These are phyloP conservation scores for Phascolomyces articulosus DNA, from an alignment of 371 early-diverging fungal genomes.

Conservation along the genomic window DNA sequence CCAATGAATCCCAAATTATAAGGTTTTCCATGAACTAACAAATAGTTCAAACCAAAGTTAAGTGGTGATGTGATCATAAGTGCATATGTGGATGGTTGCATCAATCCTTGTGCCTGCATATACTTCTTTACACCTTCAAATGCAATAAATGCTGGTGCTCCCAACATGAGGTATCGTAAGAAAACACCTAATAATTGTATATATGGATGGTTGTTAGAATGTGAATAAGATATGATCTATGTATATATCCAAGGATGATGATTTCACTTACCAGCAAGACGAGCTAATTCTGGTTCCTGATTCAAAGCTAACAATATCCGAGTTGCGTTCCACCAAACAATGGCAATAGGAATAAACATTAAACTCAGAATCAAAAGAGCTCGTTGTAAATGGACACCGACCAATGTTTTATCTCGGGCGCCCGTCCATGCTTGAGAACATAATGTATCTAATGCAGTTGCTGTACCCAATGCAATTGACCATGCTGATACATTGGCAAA, in stretches of 20 bases:
- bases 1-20: constrained; percentile 79
- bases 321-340: constrained; percentile 76
- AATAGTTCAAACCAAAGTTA: constrained; percentile 75
- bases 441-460: constrained; percentile 87
- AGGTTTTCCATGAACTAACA: constrained; percentile 70
- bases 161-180: constrained; percentile 67
- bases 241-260: too few relatives aligned
- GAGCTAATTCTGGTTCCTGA: constrained; percentile 47
- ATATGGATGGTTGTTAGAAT: too few relatives aligned
- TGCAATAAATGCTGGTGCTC: constrained; percentile 74
- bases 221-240: too few relatives aligned
- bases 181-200: constrained; percentile 63
- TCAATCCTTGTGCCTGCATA: constrained; percentile 85
- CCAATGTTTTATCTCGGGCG: constrained; percentile 63
- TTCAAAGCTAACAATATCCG: constrained; percentile 49
- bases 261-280: constrained; percentile 44
- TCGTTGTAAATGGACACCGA: constrained; percentile 86
- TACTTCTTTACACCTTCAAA: constrained; percentile 84
- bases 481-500: constrained; percentile 85
- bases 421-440: constrained; percentile 89
- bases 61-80: constrained; percentile 73
- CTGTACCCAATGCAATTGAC: constrained; percentile 77
- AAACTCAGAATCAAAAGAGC: constrained; percentile 73
- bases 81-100: constrained; percentile 79
- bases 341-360: constrained; percentile 71